phyloP scores from a whole-genome alignment of 73 alveolate genomes.

The Symbiodinium natans region DNA sequence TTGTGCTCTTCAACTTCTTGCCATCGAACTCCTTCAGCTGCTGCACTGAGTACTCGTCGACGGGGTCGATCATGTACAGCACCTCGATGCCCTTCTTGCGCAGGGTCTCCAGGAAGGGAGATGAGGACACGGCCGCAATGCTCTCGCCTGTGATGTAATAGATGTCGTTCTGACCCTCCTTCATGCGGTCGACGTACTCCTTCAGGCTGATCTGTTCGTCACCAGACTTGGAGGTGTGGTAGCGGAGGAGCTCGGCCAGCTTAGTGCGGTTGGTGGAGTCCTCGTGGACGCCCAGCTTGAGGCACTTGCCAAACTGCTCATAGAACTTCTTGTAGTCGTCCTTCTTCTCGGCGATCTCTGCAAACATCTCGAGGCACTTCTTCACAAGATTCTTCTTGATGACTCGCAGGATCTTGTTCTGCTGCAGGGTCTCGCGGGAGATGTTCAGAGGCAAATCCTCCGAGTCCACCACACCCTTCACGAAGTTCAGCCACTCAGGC shows the following conservation, averaged over 20 bases:
- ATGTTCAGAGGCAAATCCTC: constrained; percentile 99
- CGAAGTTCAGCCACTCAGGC: constrained; percentile 99
- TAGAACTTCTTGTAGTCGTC: constrained; percentile 98
- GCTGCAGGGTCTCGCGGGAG: constrained; percentile 99
- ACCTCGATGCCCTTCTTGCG: constrained; percentile 99
- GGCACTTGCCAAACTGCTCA: constrained; percentile 99
- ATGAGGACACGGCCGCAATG: constrained; percentile 97
- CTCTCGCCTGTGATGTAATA: constrained; percentile 99
- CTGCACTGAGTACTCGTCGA: constrained; percentile 99
- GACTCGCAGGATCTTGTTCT: constrained; percentile 99
- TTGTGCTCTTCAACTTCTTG: constrained; percentile 98
- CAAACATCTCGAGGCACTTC: constrained; percentile 99
- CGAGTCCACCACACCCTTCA: constrained; percentile 99
- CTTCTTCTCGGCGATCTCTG: constrained; percentile 98
- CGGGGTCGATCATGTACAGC: constrained; percentile 99
- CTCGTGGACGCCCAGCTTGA: constrained; percentile 99
- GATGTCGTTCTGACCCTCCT: constrained; percentile 99
- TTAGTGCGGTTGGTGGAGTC: constrained; percentile 99
- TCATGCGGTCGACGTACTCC: constrained; percentile 99
- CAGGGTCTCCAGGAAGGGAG: constrained; percentile 99
- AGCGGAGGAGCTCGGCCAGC: constrained; percentile 99
- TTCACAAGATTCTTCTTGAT: constrained; percentile 99
- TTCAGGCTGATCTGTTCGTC: constrained; percentile 99
- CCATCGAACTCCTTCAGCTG: constrained; percentile 99
- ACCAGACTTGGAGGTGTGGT: constrained; percentile 99